Evolutionary conservation across 1,139 yeast species (phyloP), one percentile per base, ranked within the genome.

Genomic region (Sugiyamaella paludigena): DNA sequence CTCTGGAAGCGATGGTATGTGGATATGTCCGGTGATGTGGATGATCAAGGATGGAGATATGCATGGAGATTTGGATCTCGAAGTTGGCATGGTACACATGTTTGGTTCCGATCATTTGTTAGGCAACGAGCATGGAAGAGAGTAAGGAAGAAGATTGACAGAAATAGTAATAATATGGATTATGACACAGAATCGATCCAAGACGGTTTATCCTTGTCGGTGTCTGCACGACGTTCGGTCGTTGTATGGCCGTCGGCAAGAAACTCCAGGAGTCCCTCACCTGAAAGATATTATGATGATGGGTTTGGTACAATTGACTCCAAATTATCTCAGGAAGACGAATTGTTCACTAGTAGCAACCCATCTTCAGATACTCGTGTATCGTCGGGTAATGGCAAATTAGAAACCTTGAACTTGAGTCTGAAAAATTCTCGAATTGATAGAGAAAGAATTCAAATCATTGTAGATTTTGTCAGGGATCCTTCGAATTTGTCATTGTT

Each of bases 21-120:
- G 9, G 74, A 83, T 55, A 84, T 84, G 94, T 68, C 78, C 31
- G 74, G 76, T 40, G 89, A 84, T 58, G 80, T 83, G 12, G 94
- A 85, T 62, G 88, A 83, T 55, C 84, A 82, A 55, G 94, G 94
- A 1, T 85, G 94, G 92, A 65, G 79, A 24, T 85, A 85, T 60
- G 75, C 84, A 31, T 60, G 70, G 60, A 49, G 64, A 15, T 73
- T 73, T 55, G 56, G 66, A 12, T 58, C 68, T 2, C 39, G 48
- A 26, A 56, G 54, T 13, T 73, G 77, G 77, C 69, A 70, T 45
- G 74, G 73, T 2, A 56, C 65, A 12, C 74, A 70, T 57, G 54
- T 64, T 8, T 65, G 68, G 62, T 61, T 68, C 48, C 69, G 70
- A 35, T 64, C 75, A 27, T 72, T 70, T 60, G 76, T 72, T 16